Evolutionary conservation across 75 land plant genomes (phyloP).

Genomic region (Pinus albicaulis): DNA sequence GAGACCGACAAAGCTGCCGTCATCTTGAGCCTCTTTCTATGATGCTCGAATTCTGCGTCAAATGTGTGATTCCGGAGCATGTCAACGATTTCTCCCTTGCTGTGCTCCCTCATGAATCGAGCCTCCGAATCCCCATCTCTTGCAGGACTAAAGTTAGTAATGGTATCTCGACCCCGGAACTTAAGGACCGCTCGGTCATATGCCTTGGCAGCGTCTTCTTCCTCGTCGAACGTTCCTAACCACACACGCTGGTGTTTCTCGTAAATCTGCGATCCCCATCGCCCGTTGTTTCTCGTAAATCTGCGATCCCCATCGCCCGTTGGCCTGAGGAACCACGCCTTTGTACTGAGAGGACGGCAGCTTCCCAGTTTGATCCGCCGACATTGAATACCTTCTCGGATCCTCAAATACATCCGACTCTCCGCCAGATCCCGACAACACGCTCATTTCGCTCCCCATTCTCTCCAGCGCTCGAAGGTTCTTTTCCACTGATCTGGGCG

Average conservation of each 20-base stretch:
- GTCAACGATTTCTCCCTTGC: conserved; percentile 42
- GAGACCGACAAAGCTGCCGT: background rate
- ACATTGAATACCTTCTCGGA: background rate
- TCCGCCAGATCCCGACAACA: background rate
- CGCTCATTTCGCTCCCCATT: background rate
- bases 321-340: conserved; percentile 75
- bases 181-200: conserved; percentile 86
- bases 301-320: conserved; percentile 95
- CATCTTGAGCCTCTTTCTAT: background rate
- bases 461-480: background rate
- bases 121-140: conserved; percentile 27
- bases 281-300: conserved; percentile 86
- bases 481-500: background rate
- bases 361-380: background rate
- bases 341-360: conserved; percentile 27
- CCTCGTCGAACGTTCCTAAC: conserved; percentile 82
- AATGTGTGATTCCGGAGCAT: conserved; percentile 61
- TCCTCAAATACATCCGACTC: conserved; percentile 2
- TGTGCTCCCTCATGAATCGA: conserved; percentile 26
- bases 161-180: conserved; percentile 81
- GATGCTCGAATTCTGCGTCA: conserved; percentile 42
- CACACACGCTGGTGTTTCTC: conserved; percentile 71
- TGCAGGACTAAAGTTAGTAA: conserved; percentile 67
- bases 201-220: conserved; percentile 80
- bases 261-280: conserved; percentile 94